phyloP scores from a whole-genome alignment of 2,329 filamentous ascomycete species.

The Xylaria digitata region DNA sequence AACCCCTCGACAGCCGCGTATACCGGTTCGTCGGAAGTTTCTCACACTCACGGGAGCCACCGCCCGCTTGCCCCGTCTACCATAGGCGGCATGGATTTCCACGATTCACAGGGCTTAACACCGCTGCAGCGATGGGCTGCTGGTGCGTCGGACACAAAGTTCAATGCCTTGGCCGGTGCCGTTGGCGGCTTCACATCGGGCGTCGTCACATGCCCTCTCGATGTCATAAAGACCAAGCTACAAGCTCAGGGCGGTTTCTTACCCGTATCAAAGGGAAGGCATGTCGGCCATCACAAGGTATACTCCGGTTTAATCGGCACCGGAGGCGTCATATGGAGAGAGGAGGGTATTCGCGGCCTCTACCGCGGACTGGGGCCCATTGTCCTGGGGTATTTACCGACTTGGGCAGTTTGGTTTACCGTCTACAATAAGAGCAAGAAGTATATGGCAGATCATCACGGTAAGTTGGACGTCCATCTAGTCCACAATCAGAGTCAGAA shows the following conservation, averaged over 20 bases:
- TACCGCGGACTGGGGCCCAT: slow-evolving; percentile 95
- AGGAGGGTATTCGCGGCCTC: slow-evolving; percentile 90
- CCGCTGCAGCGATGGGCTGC: slow-evolving; percentile 67
- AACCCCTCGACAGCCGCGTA: slow-evolving; percentile 47
- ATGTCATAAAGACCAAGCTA: slow-evolving; percentile 98
- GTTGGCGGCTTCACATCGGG: slow-evolving; percentile 92
- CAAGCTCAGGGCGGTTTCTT: slow-evolving; percentile 91
- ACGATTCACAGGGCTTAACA: slow-evolving; percentile 52
- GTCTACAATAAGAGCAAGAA: slow-evolving; percentile 92
- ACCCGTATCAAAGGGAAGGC: slow-evolving; percentile 61
- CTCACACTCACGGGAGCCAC: slow-evolving; percentile 32
- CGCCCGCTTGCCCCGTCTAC: slow-evolving; percentile 36
- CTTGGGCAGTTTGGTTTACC: slow-evolving; percentile 98
- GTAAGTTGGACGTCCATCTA: slow-evolving; percentile 56
- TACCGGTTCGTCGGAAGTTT: slow-evolving; percentile 42
- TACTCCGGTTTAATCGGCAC: slow-evolving; percentile 92
- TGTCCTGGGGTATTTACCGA: slow-evolving; percentile 93
- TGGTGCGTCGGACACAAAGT: slow-evolving; percentile 68
- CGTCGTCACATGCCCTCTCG: slow-evolving; percentile 93
- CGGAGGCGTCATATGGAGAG: slow-evolving; percentile 82
- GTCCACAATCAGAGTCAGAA: not conserved
- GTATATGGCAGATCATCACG: slow-evolving; percentile 73
- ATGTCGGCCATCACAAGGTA: slow-evolving; percentile 66
- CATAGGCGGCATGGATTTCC: slow-evolving; percentile 47
- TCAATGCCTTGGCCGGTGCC: slow-evolving; percentile 89